A percentile compares a stretch with the other conserved stretches of the same genome.
Conservation (phyloP, 23 red algal species). For the Cyanidioschyzon merolae region DNA sequence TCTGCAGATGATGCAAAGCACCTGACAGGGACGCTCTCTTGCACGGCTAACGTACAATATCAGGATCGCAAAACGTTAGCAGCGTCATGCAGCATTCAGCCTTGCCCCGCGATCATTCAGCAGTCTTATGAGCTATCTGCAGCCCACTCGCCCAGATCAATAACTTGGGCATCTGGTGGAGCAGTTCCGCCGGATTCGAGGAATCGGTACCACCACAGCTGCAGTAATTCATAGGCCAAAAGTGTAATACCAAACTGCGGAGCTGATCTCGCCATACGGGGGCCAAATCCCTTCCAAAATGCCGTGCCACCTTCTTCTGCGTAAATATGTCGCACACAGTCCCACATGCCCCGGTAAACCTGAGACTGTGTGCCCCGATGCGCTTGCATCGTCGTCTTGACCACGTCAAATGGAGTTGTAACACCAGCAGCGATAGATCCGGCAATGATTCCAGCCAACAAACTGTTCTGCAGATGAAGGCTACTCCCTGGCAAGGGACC, state of each 20-base stretch:
- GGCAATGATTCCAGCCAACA: neutral
- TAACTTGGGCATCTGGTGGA: neutral
- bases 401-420: constrained; percentile 4
- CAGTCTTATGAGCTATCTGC: neutral
- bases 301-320: neutral
- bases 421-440: constrained; percentile 3
- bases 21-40: too few species aligned
- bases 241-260: constrained; percentile 15
- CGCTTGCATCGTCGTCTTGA: constrained; percentile 13
- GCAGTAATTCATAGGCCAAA: constrained; percentile 6
- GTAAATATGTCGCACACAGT: neutral
- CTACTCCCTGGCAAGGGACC: neutral
- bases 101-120: neutral
- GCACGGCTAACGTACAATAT: too few species aligned
- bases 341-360: constrained; percentile 1
- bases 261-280: constrained; percentile 1
- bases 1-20: too few species aligned
- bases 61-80: neutral
- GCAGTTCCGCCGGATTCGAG: neutral
- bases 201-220: neutral
- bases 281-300: constrained; percentile 11
- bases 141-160: constrained; percentile 1
- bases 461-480: neutral
- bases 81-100: neutral
- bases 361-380: neutral